phyloP scores from a whole-genome alignment of 768 basidiomycete genomes.

The Trametes cubensis region DNA sequence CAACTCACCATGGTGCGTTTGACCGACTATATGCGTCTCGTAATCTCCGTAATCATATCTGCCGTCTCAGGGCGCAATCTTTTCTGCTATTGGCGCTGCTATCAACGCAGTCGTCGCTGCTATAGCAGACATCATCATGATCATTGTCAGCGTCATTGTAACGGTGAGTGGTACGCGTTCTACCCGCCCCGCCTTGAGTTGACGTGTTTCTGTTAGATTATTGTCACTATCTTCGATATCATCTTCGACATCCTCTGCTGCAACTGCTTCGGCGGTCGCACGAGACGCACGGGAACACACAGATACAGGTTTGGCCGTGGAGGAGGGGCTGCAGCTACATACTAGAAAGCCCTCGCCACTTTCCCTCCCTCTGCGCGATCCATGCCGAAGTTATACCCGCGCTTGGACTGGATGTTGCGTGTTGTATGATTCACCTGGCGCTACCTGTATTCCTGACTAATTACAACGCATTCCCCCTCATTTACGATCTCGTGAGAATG shows the following conservation, averaged over 20 bases:
- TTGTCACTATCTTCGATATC: conserved; percentile 66
- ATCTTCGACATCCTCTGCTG: conserved; percentile 54
- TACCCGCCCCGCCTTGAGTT: background rate
- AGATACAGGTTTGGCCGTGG: conserved; percentile 28
- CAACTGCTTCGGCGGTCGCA: conserved; percentile 38
- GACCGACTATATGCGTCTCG: background rate
- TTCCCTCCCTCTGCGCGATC: background rate
- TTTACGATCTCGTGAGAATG: no score
- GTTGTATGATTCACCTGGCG: background rate
- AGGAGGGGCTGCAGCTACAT: conserved; percentile 14
- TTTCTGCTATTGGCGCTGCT: conserved; percentile 65
- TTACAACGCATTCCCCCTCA: background rate
- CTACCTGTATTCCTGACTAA: background rate
- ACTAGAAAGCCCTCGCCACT: background rate
- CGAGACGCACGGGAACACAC: conserved; percentile 32
- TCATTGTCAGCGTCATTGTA: conserved; percentile 61
- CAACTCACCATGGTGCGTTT: conserved; percentile 19
- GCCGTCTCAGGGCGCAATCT: conserved; percentile 52
- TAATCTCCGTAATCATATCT: background rate
- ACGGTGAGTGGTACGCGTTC: conserved; percentile 45
- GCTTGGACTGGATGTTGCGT: no score
- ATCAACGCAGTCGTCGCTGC: conserved; percentile 63
- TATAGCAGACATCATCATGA: conserved; percentile 60
- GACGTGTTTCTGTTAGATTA: conserved; percentile 44
- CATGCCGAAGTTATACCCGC: background rate